Conservation (phyloP, 345 rosid species). For the Cardamine resedifolia region DNA sequence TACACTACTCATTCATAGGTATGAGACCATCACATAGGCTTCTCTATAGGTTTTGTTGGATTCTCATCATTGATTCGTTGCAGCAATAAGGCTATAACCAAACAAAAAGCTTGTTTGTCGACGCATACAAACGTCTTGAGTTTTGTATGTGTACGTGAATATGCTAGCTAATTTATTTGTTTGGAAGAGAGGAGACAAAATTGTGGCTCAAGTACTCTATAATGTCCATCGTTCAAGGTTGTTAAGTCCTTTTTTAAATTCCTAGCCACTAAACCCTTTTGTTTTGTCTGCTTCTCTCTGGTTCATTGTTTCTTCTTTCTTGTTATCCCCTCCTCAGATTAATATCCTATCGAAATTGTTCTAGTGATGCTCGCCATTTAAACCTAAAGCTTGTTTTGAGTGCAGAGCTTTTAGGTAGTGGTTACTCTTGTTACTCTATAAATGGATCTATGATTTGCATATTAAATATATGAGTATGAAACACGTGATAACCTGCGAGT, state of each 20-base stretch:
- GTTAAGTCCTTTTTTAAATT: background rate
- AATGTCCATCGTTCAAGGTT: slow-evolving; percentile 2
- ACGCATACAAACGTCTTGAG: slow-evolving; percentile 4
- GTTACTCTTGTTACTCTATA: slow-evolving; percentile 1
- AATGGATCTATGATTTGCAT: slow-evolving; percentile 11
- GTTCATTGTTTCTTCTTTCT: slow-evolving; percentile 6
- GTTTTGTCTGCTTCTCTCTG: background rate
- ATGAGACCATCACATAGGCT: slow-evolving; percentile 19
- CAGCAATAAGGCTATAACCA: slow-evolving; percentile 19
- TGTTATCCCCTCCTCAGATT: background rate
- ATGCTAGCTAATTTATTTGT: slow-evolving; percentile 29
- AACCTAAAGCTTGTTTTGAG: background rate
- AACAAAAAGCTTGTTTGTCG: slow-evolving; percentile 26
- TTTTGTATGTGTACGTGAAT: slow-evolving; percentile 22
- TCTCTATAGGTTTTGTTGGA: slow-evolving; percentile 28
- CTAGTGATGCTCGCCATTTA: no score
- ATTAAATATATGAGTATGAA: slow-evolving; percentile 16
- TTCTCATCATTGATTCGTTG: slow-evolving; percentile 18
- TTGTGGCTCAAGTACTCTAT: slow-evolving; percentile 35
- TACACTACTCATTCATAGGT: slow-evolving; percentile 21
- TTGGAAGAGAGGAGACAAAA: slow-evolving; percentile 35
- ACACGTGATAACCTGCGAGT: slow-evolving; percentile 32
- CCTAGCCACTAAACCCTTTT: slow-evolving; percentile 13
- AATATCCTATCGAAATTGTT: background rate
- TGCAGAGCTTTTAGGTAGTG: slow-evolving; percentile 5